A percentile compares a stretch with the other conserved stretches of the same genome.
Evolutionary conservation across 106 monocot genomes (phyloP).

Genomic region (Phalaenopsis aphrodite): DNA sequence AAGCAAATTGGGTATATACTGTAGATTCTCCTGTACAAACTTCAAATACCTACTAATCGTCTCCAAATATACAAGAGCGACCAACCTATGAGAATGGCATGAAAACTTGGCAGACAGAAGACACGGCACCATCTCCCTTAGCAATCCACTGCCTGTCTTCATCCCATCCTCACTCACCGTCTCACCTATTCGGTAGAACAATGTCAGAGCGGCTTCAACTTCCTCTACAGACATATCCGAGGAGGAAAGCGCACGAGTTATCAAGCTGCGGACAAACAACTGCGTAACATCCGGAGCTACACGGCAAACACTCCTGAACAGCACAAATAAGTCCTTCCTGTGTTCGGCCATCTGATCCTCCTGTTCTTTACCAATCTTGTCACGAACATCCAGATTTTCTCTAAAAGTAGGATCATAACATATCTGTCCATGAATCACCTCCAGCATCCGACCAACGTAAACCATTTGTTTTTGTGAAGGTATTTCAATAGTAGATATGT

Average conservation of each 20-base stretch:
- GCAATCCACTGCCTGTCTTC: conserved; percentile 50
- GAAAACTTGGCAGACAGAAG: conserved; percentile 63
- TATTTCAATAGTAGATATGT: conserved; percentile 58
- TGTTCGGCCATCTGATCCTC: conserved; percentile 81
- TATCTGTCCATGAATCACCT: conserved; percentile 53
- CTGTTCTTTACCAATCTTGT: conserved; percentile 88
- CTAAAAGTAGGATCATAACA: conserved; percentile 63
- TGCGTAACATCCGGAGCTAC: conserved; percentile 68
- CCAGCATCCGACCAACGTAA: conserved; percentile 62
- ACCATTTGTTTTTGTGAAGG: conserved; percentile 55
- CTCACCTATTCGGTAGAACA: conserved; percentile 79
- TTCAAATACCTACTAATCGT: conserved; percentile 79
- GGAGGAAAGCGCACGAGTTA: conserved; percentile 34
- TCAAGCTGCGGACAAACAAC: conserved; percentile 53
- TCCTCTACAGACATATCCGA: conserved; percentile 64
- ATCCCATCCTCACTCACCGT: conserved; percentile 58
- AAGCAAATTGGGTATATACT: conserved; percentile 65
- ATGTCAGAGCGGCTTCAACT: conserved; percentile 60
- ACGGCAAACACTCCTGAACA: conserved; percentile 64
- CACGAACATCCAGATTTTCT: conserved; percentile 61
- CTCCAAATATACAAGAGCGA: conserved; percentile 82
- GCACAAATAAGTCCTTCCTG: conserved; percentile 52
- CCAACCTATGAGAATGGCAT: conserved; percentile 77
- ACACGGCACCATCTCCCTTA: conserved; percentile 69
- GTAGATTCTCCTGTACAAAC: conserved; percentile 79